Base-by-base conservation (phyloP, 208 protist species). In the Leishmania turanica region DNA sequence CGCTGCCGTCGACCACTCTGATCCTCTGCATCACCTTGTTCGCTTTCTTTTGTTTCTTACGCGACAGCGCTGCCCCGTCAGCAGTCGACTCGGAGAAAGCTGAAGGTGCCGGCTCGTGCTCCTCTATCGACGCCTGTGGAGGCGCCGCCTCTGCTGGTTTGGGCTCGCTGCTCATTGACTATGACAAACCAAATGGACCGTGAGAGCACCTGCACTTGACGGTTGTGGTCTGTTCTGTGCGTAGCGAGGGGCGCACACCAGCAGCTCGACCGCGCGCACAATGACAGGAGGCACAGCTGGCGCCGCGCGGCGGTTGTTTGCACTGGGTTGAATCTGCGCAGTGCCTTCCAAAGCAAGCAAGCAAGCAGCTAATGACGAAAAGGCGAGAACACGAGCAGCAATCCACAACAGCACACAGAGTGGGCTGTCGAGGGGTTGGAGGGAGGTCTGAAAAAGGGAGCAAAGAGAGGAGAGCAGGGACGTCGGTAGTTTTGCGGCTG, bases 41-140 rank as follows among this genome's bases (percentile, higher is more conserved):
- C 3, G 80, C 80, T 85, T 92, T 93, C 76, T 92, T 92, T 24
- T 84, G 82, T 76, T 90, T 91, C 70, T 82, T 90, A 47, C 88
- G 89, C 0, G 87, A 90, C 21, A 93, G 62, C 2, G 74, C 37
- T n/a, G 66, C 47, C 62, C 27, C 54, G 6, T n/a, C 78, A 40
- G 2, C 60, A 42, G 34, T 49, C 1, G 31, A 37, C 54, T 56
- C 37, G 34, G 62, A 15, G 19, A 54, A 5, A 49, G 42, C n/a
- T 8, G 40, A 37, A 21, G 27, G 40, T 42, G 58, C 6, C 76
- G 56, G 31, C 11, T 1, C 13, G 19, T 7, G 17, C 47, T 51
- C 68, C 68, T 51, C 68, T 27, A 37, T 17, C 68, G 40, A n/a
- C 7, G 9, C 42, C 68, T 2, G 68, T 19, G 40, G 17, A 31